Evolutionary conservation across 148 eudicot genomes (phyloP).

Genomic region (Euryodendron excelsum): DNA sequence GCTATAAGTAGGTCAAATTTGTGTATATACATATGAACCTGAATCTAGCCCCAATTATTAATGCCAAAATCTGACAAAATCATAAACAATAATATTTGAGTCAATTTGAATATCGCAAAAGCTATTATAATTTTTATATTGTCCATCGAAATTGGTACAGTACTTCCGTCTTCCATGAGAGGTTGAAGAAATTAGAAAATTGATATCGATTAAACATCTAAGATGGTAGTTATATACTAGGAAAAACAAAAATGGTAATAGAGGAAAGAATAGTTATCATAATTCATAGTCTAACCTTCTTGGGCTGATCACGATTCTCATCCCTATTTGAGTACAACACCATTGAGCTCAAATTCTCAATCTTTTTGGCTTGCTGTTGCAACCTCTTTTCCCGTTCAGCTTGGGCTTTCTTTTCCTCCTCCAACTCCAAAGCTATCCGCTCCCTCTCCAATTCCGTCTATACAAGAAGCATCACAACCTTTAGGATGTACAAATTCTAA

Average conservation of each 20-base stretch:
- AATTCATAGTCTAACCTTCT: slow-evolving; percentile 57
- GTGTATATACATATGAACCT: no score
- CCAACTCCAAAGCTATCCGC: slow-evolving; percentile 93
- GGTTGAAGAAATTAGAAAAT: not conserved
- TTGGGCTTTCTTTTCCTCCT: slow-evolving; percentile 94
- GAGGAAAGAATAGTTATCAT: not conserved
- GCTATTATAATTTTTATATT: no score
- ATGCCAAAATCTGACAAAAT: no score
- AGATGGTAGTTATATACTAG: not conserved
- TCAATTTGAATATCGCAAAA: no score
- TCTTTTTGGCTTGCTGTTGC: slow-evolving; percentile 85
- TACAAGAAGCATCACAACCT: slow-evolving; percentile 7
- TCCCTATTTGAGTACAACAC: slow-evolving; percentile 80
- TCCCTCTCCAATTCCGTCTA: slow-evolving; percentile 95
- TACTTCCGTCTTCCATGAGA: no score
- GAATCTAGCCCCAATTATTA: no score
- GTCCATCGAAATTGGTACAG: no score
- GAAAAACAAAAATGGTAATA: not conserved
- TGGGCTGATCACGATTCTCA: slow-evolving; percentile 47
- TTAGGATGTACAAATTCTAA: not conserved
- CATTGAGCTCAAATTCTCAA: slow-evolving; percentile 90
- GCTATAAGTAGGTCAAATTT: no score
- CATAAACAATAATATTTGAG: no score
- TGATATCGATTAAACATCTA: not conserved
- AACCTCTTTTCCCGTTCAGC: slow-evolving; percentile 79